Evolutionary conservation across 2,329 filamentous ascomycete species (phyloP).

Genomic region (Ophiosphaerella herpotricha): DNA sequence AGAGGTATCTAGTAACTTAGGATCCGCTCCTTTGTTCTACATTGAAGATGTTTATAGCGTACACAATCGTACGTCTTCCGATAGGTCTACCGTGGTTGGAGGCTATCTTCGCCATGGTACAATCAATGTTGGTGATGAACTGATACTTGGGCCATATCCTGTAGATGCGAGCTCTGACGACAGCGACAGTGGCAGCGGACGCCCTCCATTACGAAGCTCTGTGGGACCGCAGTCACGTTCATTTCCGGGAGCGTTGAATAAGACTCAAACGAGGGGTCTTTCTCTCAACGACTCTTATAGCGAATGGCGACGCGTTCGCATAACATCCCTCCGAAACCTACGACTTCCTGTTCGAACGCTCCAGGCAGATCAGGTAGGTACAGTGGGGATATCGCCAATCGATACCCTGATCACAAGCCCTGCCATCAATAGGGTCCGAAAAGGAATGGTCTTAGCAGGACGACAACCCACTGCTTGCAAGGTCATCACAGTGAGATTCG

Average conservation of each 20-base stretch:
- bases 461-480: constrained; percentile 59
- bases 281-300: constrained; percentile 21
- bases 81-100: constrained; percentile 68
- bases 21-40: constrained; percentile 73
- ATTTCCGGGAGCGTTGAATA: constrained; percentile 53
- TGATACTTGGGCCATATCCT: constrained; percentile 75
- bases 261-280: constrained; percentile 13
- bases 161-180: constrained; percentile 39
- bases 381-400: constrained; percentile 71
- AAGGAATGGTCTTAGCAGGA: constrained; percentile 80
- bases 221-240: constrained; percentile 51
- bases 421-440: constrained; percentile 56
- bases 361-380: constrained; percentile 82
- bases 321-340: constrained; percentile 87
- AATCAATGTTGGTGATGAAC: constrained; percentile 75
- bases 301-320: constrained; percentile 77
- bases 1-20: constrained; percentile 42
- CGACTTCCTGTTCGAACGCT: constrained; percentile 79
- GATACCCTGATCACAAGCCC: constrained; percentile 32
- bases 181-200: constrained; percentile 43
- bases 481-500: constrained; percentile 68
- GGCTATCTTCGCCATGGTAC: constrained; percentile 81
- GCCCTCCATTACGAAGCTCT: constrained; percentile 22
- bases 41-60: constrained; percentile 84
- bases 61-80: constrained; percentile 50